phyloP scores from a whole-genome alignment of 192 early-diverging fungal genomes.

The Phycomyces nitens region DNA sequence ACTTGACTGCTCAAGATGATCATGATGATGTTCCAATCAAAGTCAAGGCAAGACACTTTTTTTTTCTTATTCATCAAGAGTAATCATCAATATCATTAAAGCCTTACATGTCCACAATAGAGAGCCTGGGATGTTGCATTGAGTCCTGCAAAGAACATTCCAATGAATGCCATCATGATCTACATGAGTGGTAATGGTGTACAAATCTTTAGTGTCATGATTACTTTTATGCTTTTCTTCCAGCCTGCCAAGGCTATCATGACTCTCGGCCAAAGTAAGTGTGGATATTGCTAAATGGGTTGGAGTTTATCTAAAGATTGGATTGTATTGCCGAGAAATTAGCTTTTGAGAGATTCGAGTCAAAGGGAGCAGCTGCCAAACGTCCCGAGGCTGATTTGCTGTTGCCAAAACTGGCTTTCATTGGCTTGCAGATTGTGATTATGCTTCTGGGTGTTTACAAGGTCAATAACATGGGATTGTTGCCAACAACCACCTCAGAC shows the following conservation, averaged over 20 bases:
- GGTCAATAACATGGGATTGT: conserved; percentile 87
- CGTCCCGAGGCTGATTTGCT: conserved; percentile 48
- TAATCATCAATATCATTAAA: no score
- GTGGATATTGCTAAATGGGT: no score
- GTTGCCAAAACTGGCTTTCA: conserved; percentile 78
- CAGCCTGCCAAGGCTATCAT: conserved; percentile 77
- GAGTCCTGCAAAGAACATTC: conserved; percentile 84
- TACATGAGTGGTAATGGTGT: conserved; percentile 98
- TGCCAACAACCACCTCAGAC: conserved; percentile 90
- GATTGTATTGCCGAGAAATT: conserved; percentile 1
- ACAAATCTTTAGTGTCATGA: conserved; percentile 94
- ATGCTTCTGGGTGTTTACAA: conserved; percentile 90
- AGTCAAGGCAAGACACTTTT: conserved; percentile 23
- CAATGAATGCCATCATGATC: conserved; percentile 98
- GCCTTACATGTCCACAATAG: conserved; percentile 34
- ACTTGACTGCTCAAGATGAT: conserved; percentile 18
- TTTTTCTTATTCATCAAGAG: not conserved
- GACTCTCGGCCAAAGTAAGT: conserved; percentile 60
- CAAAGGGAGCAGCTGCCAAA: conserved; percentile 39
- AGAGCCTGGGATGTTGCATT: conserved; percentile 98
- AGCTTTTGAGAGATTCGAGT: conserved; percentile 79
- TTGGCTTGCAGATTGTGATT: conserved; percentile 76
- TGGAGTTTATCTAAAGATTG: no score
- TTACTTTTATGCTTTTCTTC: conserved; percentile 94
- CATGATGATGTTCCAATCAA: conserved; percentile 23